phyloP scores from a whole-genome alignment of 305 asterid species.

The Solanum hybrid region DNA sequence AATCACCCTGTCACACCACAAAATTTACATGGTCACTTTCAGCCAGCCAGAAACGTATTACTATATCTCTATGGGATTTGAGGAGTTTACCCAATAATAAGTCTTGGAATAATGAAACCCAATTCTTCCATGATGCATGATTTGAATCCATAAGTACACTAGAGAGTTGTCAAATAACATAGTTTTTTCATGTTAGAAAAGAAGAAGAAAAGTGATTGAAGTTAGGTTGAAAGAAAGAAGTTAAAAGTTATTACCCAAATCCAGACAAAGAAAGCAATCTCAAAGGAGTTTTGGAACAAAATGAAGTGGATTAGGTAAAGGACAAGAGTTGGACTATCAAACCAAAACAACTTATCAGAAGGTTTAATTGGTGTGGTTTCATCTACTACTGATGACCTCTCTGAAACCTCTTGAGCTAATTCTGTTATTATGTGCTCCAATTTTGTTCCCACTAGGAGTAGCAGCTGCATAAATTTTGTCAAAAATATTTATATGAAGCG shows the following conservation, averaged over 20 bases:
- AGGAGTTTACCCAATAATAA: constrained; percentile 44
- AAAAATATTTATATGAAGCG: background rate
- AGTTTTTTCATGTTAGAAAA: background rate
- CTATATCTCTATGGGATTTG: background rate
- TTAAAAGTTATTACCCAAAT: constrained; percentile 52
- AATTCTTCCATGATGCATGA: constrained; percentile 72
- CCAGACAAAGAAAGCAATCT: constrained; percentile 86
- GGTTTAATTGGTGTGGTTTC: constrained; percentile 38
- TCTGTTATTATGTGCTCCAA: constrained; percentile 71
- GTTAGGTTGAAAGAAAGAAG: background rate
- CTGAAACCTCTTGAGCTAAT: constrained; percentile 53
- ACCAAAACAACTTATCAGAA: constrained; percentile 84
- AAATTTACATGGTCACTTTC: background rate
- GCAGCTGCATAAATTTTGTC: constrained; percentile 35
- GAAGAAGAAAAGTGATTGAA: background rate
- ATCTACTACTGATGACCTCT: constrained; percentile 11
- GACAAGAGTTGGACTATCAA: constrained; percentile 45
- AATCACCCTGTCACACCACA: constrained; percentile 39
- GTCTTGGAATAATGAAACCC: constrained; percentile 44
- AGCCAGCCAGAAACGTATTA: background rate
- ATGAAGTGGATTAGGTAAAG: constrained; percentile 90
- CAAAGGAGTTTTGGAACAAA: constrained; percentile 84
- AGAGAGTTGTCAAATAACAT: background rate
- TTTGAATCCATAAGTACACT: constrained; percentile 49
- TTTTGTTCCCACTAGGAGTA: constrained; percentile 74